Conservation (phyloP, 176 grass and related monocot species). For the Canna indica region DNA sequence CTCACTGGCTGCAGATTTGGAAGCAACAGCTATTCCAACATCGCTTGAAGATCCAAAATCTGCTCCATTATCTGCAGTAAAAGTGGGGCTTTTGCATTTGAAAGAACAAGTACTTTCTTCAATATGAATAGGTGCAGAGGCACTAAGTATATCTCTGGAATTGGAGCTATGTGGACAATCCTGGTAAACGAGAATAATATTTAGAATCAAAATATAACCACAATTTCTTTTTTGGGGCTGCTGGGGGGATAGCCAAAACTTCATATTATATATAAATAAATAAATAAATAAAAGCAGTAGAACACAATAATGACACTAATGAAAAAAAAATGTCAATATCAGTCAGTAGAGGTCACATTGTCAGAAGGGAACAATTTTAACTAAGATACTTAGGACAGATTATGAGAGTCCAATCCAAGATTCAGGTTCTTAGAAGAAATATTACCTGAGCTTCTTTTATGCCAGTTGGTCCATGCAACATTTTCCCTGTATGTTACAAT, state of each 20-base stretch:
- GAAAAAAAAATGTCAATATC: not conserved
- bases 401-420: not conserved
- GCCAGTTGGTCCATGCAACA: not conserved
- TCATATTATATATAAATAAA: too few species aligned
- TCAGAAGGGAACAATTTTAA: not conserved
- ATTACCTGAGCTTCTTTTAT: conserved; percentile 1
- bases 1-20: conserved; percentile 44
- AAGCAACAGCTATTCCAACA: conserved; percentile 30
- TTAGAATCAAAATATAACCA: not conserved
- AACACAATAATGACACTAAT: too few species aligned
- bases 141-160: conserved; percentile 41
- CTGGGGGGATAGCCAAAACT: too few species aligned
- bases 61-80: conserved; percentile 31
- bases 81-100: conserved; percentile 46
- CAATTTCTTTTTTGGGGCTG: too few species aligned
- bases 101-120: conserved; percentile 96
- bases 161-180: conserved; percentile 25
- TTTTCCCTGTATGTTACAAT: not conserved
- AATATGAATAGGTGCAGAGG: conserved; percentile 33
- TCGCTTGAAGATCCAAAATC: conserved; percentile 47
- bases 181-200: conserved; percentile 9
- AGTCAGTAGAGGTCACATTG: not conserved
- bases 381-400: not conserved
- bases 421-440: not conserved
- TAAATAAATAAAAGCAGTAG: too few species aligned